Evolutionary conservation across 441 rosid genomes (phyloP).

Genomic region (Oxalis stricta): DNA sequence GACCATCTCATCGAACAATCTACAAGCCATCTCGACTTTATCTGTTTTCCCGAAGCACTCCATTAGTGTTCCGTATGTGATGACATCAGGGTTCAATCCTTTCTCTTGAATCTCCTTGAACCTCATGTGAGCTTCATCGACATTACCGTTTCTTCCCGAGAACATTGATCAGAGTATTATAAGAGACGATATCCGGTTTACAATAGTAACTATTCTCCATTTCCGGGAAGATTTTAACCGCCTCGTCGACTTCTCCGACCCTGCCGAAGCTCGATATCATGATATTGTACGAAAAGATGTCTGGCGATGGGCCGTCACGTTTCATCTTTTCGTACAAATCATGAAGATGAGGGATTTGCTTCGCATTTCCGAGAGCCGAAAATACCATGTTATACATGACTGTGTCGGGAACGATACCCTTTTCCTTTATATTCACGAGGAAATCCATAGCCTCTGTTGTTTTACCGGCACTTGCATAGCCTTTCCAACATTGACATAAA

Average conservation of each 20-base stretch:
- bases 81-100: constrained; percentile 81
- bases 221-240: constrained; percentile 61
- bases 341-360: constrained; percentile 52
- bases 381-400: constrained; percentile 68
- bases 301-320: constrained; percentile 57
- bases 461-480: constrained; percentile 60
- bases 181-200: constrained; percentile 66
- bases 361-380: constrained; percentile 59
- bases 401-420: constrained; percentile 50
- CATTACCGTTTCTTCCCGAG: constrained; percentile 81
- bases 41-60: constrained; percentile 93
- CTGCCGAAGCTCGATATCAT: constrained; percentile 74
- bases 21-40: constrained; percentile 76
- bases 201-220: constrained; percentile 61
- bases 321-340: constrained; percentile 76
- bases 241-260: constrained; percentile 55
- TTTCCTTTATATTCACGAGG: constrained; percentile 56
- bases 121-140: constrained; percentile 90
- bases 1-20: constrained; percentile 78
- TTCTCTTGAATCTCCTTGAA: constrained; percentile 87
- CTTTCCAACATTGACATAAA: constrained; percentile 66
- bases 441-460: constrained; percentile 76
- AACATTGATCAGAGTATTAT: constrained; percentile 83
- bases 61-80: constrained; percentile 79
- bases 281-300: constrained; percentile 69